phyloP scores from a whole-genome alignment of 495 filamentous ascomycete species.

The Sordaria brevicollis region DNA sequence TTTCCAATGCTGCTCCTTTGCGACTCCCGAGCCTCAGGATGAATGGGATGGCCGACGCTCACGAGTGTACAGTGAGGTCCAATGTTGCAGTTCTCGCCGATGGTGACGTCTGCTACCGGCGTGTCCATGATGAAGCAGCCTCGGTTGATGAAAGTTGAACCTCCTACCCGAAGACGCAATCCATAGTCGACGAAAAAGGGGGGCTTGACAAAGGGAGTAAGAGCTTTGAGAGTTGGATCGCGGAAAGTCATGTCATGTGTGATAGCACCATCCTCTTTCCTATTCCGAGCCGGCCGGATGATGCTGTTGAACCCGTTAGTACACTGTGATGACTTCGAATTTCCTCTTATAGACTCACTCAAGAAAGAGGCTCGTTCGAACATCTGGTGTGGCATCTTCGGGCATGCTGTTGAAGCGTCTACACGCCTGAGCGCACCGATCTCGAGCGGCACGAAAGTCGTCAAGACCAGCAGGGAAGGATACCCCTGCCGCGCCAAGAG shows the following conservation, averaged over 20 bases:
- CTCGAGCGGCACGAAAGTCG: conserved; percentile 22
- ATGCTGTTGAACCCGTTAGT: conserved; percentile 12
- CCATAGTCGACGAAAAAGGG: conserved; percentile 28
- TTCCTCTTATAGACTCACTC: conserved; percentile 14
- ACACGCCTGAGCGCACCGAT: conserved; percentile 23
- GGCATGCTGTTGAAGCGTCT: conserved; percentile 24
- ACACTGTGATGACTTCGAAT: neutral
- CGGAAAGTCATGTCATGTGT: conserved; percentile 26
- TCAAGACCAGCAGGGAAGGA: conserved; percentile 24
- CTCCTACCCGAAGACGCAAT: conserved; percentile 19
- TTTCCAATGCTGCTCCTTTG: conserved; percentile 21
- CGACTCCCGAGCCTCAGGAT: conserved; percentile 14
- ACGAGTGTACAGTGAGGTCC: conserved; percentile 24
- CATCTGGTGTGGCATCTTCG: conserved; percentile 21
- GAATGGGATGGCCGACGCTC: conserved; percentile 16
- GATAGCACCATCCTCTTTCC: conserved; percentile 11
- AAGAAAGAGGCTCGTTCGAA: conserved; percentile 19
- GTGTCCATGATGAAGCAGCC: conserved; percentile 29
- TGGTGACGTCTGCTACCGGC: conserved; percentile 24
- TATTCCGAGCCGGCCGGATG: conserved; percentile 20
- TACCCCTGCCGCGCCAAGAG: conserved; percentile 1
- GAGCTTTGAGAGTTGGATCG: conserved; percentile 17
- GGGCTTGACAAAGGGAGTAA: conserved; percentile 26
- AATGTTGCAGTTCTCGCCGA: conserved; percentile 24
- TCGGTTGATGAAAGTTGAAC: conserved; percentile 26